Percentiles rank a stretch among this genome's conserved stretches.
Conservation (phyloP, 129 eudicot genomes). For the Ambrosia artemisiifolia region DNA sequence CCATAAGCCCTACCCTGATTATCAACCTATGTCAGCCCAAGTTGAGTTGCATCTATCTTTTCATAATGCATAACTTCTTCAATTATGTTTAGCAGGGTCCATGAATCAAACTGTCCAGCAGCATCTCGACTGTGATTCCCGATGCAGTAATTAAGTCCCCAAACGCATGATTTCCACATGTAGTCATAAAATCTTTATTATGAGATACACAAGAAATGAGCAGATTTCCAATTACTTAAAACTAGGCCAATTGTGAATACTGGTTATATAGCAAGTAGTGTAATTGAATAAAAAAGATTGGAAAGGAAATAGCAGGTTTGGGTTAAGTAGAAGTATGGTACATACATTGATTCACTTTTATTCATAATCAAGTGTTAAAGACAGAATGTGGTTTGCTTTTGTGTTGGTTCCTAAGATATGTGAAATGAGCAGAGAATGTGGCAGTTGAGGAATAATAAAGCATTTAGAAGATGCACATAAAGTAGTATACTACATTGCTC, state of each 20-base stretch:
- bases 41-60: constrained; percentile 48
- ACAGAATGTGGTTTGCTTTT: no score
- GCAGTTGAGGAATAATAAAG: no score
- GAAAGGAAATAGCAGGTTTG: no score
- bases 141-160: constrained; percentile 87
- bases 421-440: no score
- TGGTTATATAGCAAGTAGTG: no score
- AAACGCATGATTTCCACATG: constrained; percentile 88
- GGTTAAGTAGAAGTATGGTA: no score
- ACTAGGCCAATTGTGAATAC: neutral
- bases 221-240: neutral
- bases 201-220: neutral
- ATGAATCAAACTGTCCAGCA: constrained; percentile 79
- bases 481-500: no score
- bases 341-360: no score
- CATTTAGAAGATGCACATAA: no score
- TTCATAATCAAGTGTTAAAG: no score
- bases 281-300: no score
- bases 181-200: neutral
- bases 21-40: constrained; percentile 38
- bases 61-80: constrained; percentile 71
- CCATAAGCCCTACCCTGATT: constrained; percentile 49
- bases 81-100: constrained; percentile 66
- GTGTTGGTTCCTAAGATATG: no score
- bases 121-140: constrained; percentile 90